Percentiles rank a stretch among this genome's conserved stretches.
Evolutionary conservation across 106 monocot species (phyloP).

Genomic region (Triglochin maritima): DNA sequence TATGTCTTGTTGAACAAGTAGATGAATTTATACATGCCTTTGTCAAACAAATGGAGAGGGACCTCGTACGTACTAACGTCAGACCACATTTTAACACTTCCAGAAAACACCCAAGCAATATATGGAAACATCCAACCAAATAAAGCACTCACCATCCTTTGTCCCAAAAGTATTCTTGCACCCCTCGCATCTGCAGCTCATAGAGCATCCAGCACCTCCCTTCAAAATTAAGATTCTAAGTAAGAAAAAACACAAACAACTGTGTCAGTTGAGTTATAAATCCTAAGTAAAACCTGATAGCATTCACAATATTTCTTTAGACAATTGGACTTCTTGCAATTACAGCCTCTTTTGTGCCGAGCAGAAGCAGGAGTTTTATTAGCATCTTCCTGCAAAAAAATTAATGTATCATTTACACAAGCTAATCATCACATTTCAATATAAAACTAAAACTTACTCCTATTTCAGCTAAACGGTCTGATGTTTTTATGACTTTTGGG

Average conservation of each 20-base stretch:
- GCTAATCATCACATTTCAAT: not conserved
- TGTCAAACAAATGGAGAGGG: too few species aligned
- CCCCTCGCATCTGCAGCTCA: slow-evolving; percentile 75
- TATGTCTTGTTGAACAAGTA: too few species aligned
- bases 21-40: too few species aligned
- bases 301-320: slow-evolving; percentile 99
- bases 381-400: slow-evolving; percentile 43
- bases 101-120: too few species aligned
- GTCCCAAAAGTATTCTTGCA: slow-evolving; percentile 84
- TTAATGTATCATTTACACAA: not conserved
- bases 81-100: too few species aligned
- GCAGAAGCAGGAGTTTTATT: slow-evolving; percentile 96
- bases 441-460: slow-evolving; percentile 27
- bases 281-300: slow-evolving; percentile 54
- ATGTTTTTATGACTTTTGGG: slow-evolving; percentile 78
- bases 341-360: slow-evolving; percentile 92
- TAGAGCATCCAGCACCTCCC: slow-evolving; percentile 76
- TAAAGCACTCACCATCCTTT: slow-evolving; percentile 45
- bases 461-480: slow-evolving; percentile 36
- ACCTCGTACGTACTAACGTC: too few species aligned
- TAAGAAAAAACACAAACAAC: slow-evolving; percentile 4
- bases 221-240: slow-evolving; percentile 8
- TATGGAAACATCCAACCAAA: too few species aligned
- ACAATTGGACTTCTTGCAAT: slow-evolving; percentile 95
- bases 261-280: too few species aligned